These are phyloP conservation scores for Trichoderma brevicompactum DNA, from an alignment of 2,329 filamentous ascomycete species.

Conservation along the genomic window DNA sequence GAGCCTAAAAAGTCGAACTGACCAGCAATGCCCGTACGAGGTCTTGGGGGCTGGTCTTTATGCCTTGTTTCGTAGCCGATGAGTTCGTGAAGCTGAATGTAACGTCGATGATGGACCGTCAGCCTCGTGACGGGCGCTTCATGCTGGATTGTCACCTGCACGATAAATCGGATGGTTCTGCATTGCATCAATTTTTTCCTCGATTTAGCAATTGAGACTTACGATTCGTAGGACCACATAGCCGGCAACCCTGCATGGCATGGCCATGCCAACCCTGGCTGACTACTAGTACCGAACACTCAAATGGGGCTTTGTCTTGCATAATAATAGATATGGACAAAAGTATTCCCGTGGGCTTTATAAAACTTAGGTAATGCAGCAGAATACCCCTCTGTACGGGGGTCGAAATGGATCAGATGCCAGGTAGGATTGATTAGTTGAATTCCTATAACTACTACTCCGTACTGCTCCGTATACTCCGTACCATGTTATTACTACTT, in stretches of 20 bases:
- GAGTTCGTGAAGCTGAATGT: conserved; percentile 4
- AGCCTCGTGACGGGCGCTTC: conserved; percentile 4
- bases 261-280: background rate
- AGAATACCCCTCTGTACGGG: background rate
- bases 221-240: background rate
- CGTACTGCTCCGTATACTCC: too few species aligned
- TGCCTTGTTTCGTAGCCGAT: background rate
- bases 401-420: too few species aligned
- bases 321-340: background rate
- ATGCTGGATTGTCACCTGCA: conserved; percentile 18
- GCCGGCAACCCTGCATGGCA: conserved; percentile 2
- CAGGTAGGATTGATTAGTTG: too few species aligned
- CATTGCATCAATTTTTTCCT: conserved; percentile 12
- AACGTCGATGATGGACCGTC: conserved; percentile 11
- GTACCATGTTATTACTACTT: background rate
- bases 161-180: conserved; percentile 14
- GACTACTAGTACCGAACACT: background rate
- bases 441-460: too few species aligned
- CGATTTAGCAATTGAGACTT: background rate
- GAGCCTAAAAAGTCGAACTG: background rate
- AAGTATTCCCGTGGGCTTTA: background rate
- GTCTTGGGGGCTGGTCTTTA: background rate
- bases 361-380: conserved; percentile 22
- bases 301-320: background rate
- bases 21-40: background rate